Percentiles rank a stretch among this genome's conserved stretches.
Conservation (phyloP, 1,284 basidiomycete genomes). For the Erythrobasidium hasegawianum region DNA sequence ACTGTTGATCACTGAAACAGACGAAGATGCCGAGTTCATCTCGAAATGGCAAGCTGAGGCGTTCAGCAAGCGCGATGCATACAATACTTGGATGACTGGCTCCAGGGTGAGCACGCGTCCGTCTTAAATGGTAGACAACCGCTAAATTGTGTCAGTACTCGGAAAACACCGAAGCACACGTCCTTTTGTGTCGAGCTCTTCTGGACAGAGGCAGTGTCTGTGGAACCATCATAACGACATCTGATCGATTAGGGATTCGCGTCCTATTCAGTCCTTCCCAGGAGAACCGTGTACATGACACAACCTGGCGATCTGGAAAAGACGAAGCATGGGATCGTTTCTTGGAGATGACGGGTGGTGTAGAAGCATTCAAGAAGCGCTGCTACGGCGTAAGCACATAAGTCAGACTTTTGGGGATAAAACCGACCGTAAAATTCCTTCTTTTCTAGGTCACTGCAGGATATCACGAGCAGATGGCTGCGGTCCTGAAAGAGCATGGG, state of each 20-base stretch:
- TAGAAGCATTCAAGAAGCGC: background rate
- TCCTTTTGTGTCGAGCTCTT: background rate
- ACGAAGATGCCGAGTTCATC: slow-evolving; percentile 1
- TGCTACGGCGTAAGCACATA: background rate
- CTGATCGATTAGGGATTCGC: slow-evolving; percentile 2
- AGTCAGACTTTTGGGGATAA: no score
- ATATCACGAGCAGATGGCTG: background rate
- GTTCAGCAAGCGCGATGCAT: background rate
- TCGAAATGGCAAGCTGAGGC: background rate
- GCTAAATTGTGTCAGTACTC: slow-evolving; percentile 1
- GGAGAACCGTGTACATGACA: background rate
- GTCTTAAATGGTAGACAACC: no score
- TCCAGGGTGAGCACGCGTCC: background rate
- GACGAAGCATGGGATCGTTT: slow-evolving; percentile 3
- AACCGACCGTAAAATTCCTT: no score
- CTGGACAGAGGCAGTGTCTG: background rate
- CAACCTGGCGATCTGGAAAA: background rate
- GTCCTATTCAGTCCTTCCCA: slow-evolving; percentile 1
- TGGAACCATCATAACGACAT: slow-evolving; percentile 3
- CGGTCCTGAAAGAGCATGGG: background rate
- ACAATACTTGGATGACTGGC: background rate
- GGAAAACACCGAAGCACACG: slow-evolving; percentile 6
- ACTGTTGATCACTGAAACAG: background rate
- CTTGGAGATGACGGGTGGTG: background rate
- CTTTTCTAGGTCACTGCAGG: background rate